Conservation (phyloP, 495 filamentous ascomycete species). For the Daldinia concentrica region DNA sequence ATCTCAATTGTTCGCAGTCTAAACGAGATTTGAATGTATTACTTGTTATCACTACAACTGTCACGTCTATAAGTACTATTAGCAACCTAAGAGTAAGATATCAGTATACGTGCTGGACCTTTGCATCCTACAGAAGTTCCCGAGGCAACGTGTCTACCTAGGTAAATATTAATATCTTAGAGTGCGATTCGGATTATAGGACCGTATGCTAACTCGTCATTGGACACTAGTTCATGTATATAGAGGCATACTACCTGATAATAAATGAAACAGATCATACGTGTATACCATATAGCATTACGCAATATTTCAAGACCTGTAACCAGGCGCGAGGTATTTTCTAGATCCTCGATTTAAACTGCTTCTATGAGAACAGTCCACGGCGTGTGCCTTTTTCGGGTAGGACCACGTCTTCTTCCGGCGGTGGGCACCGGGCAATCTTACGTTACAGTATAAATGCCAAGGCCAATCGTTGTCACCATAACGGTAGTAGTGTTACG, state of each 20-base stretch:
- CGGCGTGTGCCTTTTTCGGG: slow-evolving; percentile 22
- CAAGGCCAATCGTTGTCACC: slow-evolving; percentile 23
- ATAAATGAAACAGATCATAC: neutral
- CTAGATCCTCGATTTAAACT: slow-evolving; percentile 4
- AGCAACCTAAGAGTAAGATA: neutral
- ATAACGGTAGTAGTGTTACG: slow-evolving; percentile 6
- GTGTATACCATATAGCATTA: neutral
- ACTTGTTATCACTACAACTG: no score
- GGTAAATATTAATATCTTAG: neutral
- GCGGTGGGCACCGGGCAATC: slow-evolving; percentile 6
- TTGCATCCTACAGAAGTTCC: neutral
- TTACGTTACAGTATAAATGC: slow-evolving; percentile 32
- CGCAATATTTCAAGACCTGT: neutral
- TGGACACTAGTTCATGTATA: neutral
- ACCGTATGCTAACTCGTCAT: neutral
- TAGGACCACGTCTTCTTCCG: slow-evolving; percentile 23
- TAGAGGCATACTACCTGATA: neutral
- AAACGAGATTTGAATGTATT: neutral
- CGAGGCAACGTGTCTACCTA: neutral
- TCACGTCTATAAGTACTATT: neutral
- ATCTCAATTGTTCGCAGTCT: neutral
- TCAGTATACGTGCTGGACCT: neutral
- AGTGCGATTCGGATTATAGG: neutral
- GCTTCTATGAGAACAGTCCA: slow-evolving; percentile 9
- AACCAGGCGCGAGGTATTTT: slow-evolving; percentile 2